phyloP scores from a whole-genome alignment of 331 rosid genomes.

The Erythrophleum ivorense region DNA sequence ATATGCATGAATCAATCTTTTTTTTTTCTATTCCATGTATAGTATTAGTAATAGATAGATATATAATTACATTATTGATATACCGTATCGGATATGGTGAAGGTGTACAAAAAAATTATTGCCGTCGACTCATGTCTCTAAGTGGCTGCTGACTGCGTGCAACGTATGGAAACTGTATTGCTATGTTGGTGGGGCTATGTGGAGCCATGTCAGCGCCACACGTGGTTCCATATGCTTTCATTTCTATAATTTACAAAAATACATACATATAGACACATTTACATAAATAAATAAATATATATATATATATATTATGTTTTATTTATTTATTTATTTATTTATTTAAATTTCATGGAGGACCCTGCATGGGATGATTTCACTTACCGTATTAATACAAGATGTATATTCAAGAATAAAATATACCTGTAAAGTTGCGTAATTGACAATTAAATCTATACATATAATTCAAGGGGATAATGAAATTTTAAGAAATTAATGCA shows the following conservation, averaged over 20 bases:
- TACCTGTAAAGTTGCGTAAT: neutral
- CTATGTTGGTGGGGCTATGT: slow-evolving; percentile 17
- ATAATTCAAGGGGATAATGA: neutral
- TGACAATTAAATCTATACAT: neutral
- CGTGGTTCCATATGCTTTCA: neutral
- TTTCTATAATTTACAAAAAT: neutral
- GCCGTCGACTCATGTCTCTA: slow-evolving; percentile 6
- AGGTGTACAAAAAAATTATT: slow-evolving; percentile 12
- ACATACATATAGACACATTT: too few relatives aligned
- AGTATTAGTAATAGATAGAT: neutral
- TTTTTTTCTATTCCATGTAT: neutral
- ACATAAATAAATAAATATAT: too few relatives aligned
- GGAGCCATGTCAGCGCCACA: slow-evolving; percentile 31
- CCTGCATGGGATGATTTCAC: neutral
- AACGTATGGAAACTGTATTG: neutral
- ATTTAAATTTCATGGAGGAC: neutral
- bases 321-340: neutral
- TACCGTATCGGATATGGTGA: neutral
- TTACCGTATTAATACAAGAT: neutral
- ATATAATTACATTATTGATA: too few relatives aligned
- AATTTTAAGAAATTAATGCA: neutral
- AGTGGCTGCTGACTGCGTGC: slow-evolving; percentile 25
- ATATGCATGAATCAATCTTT: neutral
- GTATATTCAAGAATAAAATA: neutral
- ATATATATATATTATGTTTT: neutral